phyloP scores from a whole-genome alignment of 305 asterid genomes.

The Solanum aculeatissimum region DNA sequence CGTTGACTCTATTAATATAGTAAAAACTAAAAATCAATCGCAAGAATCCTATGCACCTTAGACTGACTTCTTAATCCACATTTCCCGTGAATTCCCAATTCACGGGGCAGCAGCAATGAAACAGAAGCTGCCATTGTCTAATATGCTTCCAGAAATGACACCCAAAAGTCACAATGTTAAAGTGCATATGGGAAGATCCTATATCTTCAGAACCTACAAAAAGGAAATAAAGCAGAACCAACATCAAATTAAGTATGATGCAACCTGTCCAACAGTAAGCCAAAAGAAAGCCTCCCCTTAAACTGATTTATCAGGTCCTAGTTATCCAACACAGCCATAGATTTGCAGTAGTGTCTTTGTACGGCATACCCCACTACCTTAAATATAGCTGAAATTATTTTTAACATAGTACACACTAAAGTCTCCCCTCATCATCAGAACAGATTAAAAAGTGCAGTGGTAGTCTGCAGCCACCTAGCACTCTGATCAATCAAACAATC shows the following conservation, averaged over 20 bases:
- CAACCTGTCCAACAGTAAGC: neutral
- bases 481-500: neutral
- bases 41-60: slow-evolving; percentile 11
- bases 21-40: neutral
- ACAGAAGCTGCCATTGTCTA: slow-evolving; percentile 27
- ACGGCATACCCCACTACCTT: neutral
- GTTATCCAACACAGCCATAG: neutral
- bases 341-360: neutral
- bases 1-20: neutral
- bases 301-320: neutral
- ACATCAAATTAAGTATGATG: neutral
- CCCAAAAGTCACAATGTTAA: neutral
- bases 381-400: neutral
- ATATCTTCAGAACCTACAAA: slow-evolving; percentile 2
- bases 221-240: neutral
- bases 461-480: neutral
- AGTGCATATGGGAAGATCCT: neutral
- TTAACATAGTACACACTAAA: neutral
- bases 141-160: slow-evolving; percentile 3
- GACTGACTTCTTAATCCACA: slow-evolving; percentile 9
- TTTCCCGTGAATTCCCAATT: slow-evolving; percentile 1
- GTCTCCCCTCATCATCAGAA: neutral
- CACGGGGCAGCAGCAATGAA: slow-evolving; percentile 19
- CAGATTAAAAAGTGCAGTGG: neutral
- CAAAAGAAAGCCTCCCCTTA: neutral